Percentiles rank a stretch among this genome's conserved stretches.
phyloP scores from a whole-genome alignment of 208 protist genomes.

The Angomonas ambiguus region DNA sequence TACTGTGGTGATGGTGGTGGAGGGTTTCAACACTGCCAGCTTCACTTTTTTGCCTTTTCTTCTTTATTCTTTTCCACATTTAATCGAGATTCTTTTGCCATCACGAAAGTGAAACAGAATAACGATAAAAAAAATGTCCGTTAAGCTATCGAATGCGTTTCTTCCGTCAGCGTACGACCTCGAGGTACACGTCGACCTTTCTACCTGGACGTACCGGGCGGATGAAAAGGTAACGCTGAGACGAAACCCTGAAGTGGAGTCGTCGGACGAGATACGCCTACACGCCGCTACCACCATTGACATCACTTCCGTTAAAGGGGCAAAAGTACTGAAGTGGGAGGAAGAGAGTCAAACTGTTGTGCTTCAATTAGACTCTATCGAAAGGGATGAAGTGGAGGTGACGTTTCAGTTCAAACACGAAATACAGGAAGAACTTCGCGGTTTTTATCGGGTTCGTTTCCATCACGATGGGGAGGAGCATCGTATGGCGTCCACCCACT shows the following conservation, averaged over 20 bases:
- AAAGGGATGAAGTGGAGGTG: constrained; percentile 41
- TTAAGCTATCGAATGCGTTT: constrained; percentile 78
- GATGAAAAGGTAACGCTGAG: constrained; percentile 60
- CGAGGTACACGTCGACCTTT: constrained; percentile 56
- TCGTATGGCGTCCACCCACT: constrained; percentile 94
- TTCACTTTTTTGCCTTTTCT: constrained; percentile 1
- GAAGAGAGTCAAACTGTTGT: constrained; percentile 43
- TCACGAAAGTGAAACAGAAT: not conserved
- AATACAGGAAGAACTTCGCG: constrained; percentile 88
- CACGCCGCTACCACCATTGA: constrained; percentile 61
- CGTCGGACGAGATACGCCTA: constrained; percentile 44
- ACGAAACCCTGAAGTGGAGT: constrained; percentile 21
- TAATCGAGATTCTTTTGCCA: not conserved
- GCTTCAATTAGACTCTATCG: constrained; percentile 47
- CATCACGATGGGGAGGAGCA: constrained; percentile 64
- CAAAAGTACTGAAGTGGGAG: constrained; percentile 41
- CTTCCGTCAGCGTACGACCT: constrained; percentile 66
- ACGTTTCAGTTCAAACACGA: constrained; percentile 70
- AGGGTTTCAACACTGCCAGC: too few species aligned
- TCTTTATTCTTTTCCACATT: constrained; percentile 10
- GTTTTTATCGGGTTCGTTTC: constrained; percentile 87
- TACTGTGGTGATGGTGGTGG: too few species aligned
- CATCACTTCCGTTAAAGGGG: constrained; percentile 44
- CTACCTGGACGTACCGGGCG: constrained; percentile 66
- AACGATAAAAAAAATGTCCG: constrained; percentile 16